Evolutionary conservation across 768 basidiomycete genomes (phyloP).

Genomic region (Psilocybe sp.): DNA sequence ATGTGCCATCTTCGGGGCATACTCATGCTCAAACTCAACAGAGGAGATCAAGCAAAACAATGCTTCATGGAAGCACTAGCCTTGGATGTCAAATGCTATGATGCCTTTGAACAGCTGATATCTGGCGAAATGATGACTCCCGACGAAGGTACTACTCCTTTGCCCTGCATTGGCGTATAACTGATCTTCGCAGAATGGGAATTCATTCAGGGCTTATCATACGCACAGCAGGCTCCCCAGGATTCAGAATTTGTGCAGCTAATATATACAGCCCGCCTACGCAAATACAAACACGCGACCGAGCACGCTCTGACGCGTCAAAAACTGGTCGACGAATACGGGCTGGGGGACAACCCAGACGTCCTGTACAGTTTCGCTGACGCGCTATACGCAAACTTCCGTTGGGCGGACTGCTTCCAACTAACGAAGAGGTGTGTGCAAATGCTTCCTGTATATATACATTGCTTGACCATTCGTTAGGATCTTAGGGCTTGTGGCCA

Average conservation of each 20-base stretch:
- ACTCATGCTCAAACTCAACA: conserved; percentile 91
- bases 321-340: conserved; percentile 79
- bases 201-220: conserved; percentile 83
- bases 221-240: conserved; percentile 77
- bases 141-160: conserved; percentile 76
- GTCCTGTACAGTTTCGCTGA: conserved; percentile 90
- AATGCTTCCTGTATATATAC: not conserved
- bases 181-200: conserved; percentile 78
- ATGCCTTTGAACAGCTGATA: conserved; percentile 88
- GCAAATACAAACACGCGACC: conserved; percentile 82
- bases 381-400: conserved; percentile 80
- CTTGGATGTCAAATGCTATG: conserved; percentile 95
- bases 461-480: conserved; percentile 45
- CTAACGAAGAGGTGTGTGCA: conserved; percentile 63
- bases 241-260: conserved; percentile 91
- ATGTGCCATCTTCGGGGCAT: conserved; percentile 94
- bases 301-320: conserved; percentile 82
- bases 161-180: not conserved
- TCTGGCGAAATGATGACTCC: conserved; percentile 95
- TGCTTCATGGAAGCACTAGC: conserved; percentile 95
- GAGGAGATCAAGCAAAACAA: conserved; percentile 86
- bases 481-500: conserved; percentile 79
- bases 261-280: conserved; percentile 88
- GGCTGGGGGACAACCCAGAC: conserved; percentile 88
- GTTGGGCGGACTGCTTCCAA: conserved; percentile 92